These are phyloP conservation scores for Priceomyces medius DNA, from an alignment of 805 yeast species.

Conservation along the genomic window DNA sequence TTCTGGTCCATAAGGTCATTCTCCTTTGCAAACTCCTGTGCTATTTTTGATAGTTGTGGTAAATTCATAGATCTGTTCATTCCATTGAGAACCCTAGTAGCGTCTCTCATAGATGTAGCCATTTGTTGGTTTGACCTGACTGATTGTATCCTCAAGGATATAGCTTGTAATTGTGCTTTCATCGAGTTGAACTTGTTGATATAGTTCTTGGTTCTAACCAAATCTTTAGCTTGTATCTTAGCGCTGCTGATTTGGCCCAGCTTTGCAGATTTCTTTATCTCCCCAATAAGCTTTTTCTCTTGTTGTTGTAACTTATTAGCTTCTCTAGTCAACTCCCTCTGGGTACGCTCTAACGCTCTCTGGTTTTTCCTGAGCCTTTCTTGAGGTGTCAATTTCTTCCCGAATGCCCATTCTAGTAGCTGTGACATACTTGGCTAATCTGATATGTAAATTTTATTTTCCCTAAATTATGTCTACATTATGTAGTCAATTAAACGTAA, in stretches of 20 bases:
- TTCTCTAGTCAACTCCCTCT: conserved; percentile 89
- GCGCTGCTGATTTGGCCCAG: conserved; percentile 86
- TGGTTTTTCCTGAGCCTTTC: conserved; percentile 94
- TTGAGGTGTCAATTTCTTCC: conserved; percentile 90
- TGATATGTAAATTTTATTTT: background rate
- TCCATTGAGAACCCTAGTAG: conserved; percentile 77
- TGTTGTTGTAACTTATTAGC: conserved; percentile 82
- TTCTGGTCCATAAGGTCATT: conserved; percentile 97
- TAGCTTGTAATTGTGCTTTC: conserved; percentile 96
- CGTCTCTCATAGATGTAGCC: conserved; percentile 93
- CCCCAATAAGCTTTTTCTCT: conserved; percentile 81
- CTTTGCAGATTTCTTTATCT: conserved; percentile 89
- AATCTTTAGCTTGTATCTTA: conserved; percentile 92
- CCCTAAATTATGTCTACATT: background rate
- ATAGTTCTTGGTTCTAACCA: conserved; percentile 81
- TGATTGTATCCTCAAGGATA: conserved; percentile 85
- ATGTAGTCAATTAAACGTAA: background rate
- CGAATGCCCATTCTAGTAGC: conserved; percentile 89
- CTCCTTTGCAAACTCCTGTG: conserved; percentile 93
- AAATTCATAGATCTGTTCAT: conserved; percentile 90
- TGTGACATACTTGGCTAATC: conserved; percentile 20
- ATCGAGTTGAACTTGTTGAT: conserved; percentile 85
- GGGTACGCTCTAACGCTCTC: conserved; percentile 90
- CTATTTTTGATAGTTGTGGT: conserved; percentile 82
- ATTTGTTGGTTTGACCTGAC: conserved; percentile 93